These are phyloP conservation scores for Populus ilicifolia DNA, from an alignment of 345 rosid genomes.

Conservation along the genomic window DNA sequence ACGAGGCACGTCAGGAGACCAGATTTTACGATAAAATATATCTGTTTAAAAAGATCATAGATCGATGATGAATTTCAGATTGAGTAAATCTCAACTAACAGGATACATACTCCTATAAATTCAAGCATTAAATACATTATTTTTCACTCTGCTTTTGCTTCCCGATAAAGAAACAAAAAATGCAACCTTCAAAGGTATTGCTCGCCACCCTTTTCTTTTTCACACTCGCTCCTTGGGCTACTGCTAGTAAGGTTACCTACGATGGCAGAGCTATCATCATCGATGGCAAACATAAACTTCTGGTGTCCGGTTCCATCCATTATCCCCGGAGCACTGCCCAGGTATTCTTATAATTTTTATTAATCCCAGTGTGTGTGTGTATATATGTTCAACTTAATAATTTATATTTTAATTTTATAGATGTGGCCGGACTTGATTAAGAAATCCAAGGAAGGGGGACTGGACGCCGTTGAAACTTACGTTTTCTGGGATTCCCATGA, in stretches of 20 bases:
- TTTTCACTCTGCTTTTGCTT: too few species aligned
- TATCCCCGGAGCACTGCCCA: constrained; percentile 16
- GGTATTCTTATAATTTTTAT: neutral
- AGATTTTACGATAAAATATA: too few species aligned
- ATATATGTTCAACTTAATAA: neutral
- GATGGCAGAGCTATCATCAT: constrained; percentile 13
- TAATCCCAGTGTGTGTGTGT: too few species aligned
- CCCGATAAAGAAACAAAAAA: too few species aligned
- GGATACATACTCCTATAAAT: too few species aligned
- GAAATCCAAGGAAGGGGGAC: constrained; percentile 8
- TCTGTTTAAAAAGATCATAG: too few species aligned
- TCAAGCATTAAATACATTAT: too few species aligned
- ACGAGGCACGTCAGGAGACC: accelerated
- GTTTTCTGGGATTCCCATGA: constrained; percentile 25
- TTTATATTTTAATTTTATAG: neutral
- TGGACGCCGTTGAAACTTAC: constrained; percentile 15
- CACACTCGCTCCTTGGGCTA: too few species aligned
- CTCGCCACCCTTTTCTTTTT: too few species aligned
- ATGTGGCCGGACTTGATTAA: constrained; percentile 21
- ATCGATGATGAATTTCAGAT: too few species aligned
- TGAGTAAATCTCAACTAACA: too few species aligned
- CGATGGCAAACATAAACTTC: constrained; percentile 3
- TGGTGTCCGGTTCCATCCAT: constrained; percentile 14
- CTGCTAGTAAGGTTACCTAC: neutral
- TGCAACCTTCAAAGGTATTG: too few species aligned